A percentile compares a stretch with the other conserved stretches of the same genome.
Evolutionary conservation across 257 asterid genomes (phyloP).

Genomic region (Solanum neorickii): DNA sequence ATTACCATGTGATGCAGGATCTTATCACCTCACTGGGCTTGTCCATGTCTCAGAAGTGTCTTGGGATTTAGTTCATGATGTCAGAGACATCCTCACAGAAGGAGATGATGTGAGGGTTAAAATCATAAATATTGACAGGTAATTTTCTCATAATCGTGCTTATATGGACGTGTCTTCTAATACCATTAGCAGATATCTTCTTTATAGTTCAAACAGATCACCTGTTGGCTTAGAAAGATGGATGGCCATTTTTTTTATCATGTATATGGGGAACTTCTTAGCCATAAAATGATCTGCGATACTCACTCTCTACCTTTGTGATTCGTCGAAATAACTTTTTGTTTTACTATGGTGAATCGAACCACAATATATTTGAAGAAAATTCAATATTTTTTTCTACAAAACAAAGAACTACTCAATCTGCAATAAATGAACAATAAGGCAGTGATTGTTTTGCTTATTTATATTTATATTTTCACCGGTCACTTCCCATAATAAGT

Average conservation of each 20-base stretch:
- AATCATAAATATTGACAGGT: constrained; percentile 66
- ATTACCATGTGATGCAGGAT: constrained; percentile 33
- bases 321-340: background rate
- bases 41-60: constrained; percentile 96
- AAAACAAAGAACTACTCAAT: background rate
- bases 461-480: background rate
- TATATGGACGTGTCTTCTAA: background rate
- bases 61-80: constrained; percentile 94
- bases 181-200: background rate
- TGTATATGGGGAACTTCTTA: background rate
- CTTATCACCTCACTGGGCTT: constrained; percentile 71
- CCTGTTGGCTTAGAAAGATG: background rate
- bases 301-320: background rate
- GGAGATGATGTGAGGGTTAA: constrained; percentile 82
- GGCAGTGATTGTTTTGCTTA: background rate
- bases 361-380: background rate
- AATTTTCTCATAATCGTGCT: constrained; percentile 7
- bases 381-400: background rate
- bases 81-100: constrained; percentile 61
- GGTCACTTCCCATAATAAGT: background rate
- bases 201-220: background rate
- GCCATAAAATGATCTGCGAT: background rate
- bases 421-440: background rate
- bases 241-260: background rate
- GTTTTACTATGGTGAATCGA: background rate